These are phyloP conservation scores for Rhodotorula kratochvilovae DNA, from an alignment of 768 basidiomycete genomes.

Conservation along the genomic window DNA sequence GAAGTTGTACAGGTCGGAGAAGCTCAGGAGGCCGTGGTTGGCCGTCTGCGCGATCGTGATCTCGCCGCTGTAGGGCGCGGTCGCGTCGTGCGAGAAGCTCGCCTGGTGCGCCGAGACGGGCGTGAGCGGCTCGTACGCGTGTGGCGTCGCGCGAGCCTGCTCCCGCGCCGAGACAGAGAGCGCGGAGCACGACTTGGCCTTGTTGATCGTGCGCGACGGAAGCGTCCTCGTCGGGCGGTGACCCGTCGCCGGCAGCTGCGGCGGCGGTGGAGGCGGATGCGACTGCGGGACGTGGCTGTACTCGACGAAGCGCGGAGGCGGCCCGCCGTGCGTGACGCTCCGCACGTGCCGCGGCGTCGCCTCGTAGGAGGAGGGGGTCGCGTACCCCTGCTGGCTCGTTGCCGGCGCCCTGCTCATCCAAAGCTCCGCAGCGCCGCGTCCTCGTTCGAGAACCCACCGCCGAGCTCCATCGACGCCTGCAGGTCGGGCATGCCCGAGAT, in stretches of 20 bases:
- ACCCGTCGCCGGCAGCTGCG: not conserved
- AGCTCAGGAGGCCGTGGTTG: slow-evolving; percentile 35
- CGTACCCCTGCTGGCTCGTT: not conserved
- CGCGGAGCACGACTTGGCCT: slow-evolving; percentile 36
- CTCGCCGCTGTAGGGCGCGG: slow-evolving; percentile 32
- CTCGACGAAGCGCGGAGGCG: slow-evolving; percentile 10
- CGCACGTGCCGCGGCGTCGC: not conserved
- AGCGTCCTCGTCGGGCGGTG: slow-evolving; percentile 27
- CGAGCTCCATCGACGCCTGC: not conserved
- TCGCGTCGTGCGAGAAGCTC: slow-evolving; percentile 8
- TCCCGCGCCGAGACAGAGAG: slow-evolving; percentile 12
- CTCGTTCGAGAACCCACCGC: not conserved
- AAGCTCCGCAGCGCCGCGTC: not conserved
- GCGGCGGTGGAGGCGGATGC: not conserved
- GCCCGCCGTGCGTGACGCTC: not conserved
- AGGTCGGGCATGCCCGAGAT: slow-evolving; percentile 29
- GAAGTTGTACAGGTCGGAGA: slow-evolving; percentile 38
- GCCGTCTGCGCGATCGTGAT: not conserved
- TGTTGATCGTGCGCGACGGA: slow-evolving; percentile 31
- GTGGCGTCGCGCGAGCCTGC: not conserved
- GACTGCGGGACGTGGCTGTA: slow-evolving; percentile 17
- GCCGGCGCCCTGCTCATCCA: not conserved
- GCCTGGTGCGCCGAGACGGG: slow-evolving; percentile 15
- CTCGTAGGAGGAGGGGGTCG: not conserved
- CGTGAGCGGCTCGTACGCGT: slow-evolving; percentile 32